phyloP scores from a whole-genome alignment of 2,329 filamentous ascomycete species.

The Colletotrichum godetiae region DNA sequence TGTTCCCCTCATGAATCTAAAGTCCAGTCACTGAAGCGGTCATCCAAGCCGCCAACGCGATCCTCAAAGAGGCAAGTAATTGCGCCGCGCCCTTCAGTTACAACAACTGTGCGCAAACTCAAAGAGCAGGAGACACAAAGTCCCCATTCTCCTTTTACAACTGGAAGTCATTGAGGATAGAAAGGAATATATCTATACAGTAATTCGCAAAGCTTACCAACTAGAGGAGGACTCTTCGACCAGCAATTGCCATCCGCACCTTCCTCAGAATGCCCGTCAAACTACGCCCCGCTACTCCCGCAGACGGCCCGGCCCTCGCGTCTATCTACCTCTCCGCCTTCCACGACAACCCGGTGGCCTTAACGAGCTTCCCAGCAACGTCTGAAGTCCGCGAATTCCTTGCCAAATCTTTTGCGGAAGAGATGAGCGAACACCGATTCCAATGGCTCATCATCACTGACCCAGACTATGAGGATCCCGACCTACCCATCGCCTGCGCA shows the following conservation, averaged over 20 bases:
- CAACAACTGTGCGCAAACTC: not conserved
- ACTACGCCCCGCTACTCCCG: conserved; percentile 51
- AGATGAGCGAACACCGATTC: conserved; percentile 51
- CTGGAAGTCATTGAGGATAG: not conserved
- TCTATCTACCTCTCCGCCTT: conserved; percentile 60
- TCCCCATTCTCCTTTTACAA: too few relatives aligned
- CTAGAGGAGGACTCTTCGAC: not conserved
- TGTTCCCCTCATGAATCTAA: not conserved
- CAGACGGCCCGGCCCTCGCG: conserved; percentile 54
- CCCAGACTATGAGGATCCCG: conserved; percentile 32
- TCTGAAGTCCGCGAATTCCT: conserved; percentile 47
- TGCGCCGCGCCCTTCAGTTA: not conserved
- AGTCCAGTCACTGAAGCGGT: not conserved
- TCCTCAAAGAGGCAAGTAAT: not conserved
- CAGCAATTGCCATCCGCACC: fast-evolving
- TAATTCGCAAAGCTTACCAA: fast-evolving
- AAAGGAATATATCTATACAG: too few relatives aligned
- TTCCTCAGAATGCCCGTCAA: conserved; percentile 38
- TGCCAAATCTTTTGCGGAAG: conserved; percentile 46
- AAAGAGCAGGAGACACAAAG: fast-evolving
- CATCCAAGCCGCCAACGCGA: not conserved
- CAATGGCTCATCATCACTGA: conserved; percentile 55
- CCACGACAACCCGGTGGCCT: conserved; percentile 47
- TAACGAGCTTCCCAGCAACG: conserved; percentile 49
- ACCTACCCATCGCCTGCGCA: conserved; percentile 54